phyloP scores from a whole-genome alignment of 2,329 filamentous ascomycete genomes.

The Ceratocystis ficicola region DNA sequence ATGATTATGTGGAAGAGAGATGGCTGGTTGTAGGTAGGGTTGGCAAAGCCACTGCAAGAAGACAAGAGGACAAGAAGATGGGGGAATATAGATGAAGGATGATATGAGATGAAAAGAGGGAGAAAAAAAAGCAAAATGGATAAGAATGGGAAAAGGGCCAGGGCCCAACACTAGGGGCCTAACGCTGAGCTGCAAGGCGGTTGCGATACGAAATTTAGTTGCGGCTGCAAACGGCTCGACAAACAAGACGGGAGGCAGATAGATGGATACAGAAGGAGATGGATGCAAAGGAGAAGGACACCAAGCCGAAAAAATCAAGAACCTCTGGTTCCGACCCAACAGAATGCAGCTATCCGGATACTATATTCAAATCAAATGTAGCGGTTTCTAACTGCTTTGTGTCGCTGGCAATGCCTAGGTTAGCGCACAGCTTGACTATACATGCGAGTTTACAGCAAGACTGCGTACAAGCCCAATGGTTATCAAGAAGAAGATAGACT shows the following conservation, averaged over 20 bases:
- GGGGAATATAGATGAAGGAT: background rate
- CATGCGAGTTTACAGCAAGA: background rate
- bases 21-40: background rate
- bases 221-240: background rate
- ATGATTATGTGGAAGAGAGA: background rate
- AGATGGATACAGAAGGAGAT: background rate
- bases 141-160: background rate
- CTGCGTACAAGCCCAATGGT: background rate
- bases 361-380: background rate
- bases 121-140: background rate
- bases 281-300: background rate
- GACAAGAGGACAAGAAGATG: background rate
- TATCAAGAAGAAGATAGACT: background rate
- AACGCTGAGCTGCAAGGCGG: background rate
- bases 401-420: background rate
- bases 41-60: background rate
- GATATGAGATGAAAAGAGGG: background rate
- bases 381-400: background rate
- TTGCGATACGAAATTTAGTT: background rate
- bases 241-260: background rate
- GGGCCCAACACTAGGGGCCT: background rate
- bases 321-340: background rate
- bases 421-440: background rate
- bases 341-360: background rate
- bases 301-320: background rate